Evolutionary conservation across 805 yeast species (phyloP).

Genomic region (Candida easanensis): DNA sequence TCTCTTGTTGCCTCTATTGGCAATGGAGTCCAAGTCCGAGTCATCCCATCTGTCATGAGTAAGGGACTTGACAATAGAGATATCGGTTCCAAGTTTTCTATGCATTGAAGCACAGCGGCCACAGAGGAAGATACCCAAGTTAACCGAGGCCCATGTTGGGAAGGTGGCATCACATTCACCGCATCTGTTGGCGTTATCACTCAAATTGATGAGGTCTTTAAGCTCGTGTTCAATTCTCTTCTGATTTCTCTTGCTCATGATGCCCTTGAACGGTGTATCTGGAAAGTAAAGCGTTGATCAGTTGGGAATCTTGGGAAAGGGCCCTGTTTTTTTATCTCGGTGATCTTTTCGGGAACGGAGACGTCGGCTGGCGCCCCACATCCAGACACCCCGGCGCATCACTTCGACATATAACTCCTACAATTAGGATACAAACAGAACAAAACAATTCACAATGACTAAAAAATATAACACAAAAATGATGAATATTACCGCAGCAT

Average conservation of each 20-base stretch:
- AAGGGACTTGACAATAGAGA: conserved; percentile 67
- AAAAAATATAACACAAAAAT: background rate
- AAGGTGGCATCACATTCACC: conserved; percentile 72
- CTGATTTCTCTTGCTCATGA: conserved; percentile 31
- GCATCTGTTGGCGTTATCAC: conserved; percentile 64
- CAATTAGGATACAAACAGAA: too few species aligned
- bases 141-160: conserved; percentile 44
- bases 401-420: too few species aligned
- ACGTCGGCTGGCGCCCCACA: too few species aligned
- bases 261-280: too few species aligned
- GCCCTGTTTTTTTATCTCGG: too few species aligned
- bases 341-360: too few species aligned
- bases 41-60: conserved; percentile 69
- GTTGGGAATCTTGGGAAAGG: too few species aligned
- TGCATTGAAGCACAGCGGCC: conserved; percentile 85
- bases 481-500: background rate
- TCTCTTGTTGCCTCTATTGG: conserved; percentile 56
- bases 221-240: conserved; percentile 48
- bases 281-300: too few species aligned
- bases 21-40: conserved; percentile 47
- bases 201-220: conserved; percentile 55
- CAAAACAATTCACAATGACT: background rate
- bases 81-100: conserved; percentile 56
- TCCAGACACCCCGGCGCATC: too few species aligned
- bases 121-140: conserved; percentile 70